A percentile compares a stretch with the other conserved stretches of the same genome.
Evolutionary conservation across 2,329 filamentous ascomycete genomes (phyloP).

Genomic region (Epichloe typhina): DNA sequence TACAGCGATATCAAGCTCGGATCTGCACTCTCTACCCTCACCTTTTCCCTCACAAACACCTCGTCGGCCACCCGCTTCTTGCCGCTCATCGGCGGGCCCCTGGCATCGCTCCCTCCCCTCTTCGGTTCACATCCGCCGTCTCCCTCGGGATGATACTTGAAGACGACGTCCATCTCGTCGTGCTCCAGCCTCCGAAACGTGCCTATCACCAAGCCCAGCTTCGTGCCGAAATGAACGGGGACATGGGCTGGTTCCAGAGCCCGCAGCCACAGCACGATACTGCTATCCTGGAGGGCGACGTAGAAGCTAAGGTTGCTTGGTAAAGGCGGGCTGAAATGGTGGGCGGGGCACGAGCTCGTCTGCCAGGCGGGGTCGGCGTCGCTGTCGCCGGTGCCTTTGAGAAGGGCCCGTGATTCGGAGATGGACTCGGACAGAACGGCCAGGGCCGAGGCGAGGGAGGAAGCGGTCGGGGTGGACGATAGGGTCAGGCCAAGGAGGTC

Average conservation of each 20-base stretch:
- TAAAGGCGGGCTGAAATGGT: conserved; percentile 29
- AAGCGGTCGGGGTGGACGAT: conserved; percentile 43
- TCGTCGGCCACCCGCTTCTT: conserved; percentile 28
- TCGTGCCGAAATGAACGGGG: conserved; percentile 48
- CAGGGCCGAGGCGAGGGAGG: conserved; percentile 42
- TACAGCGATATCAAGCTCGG: conserved; percentile 72
- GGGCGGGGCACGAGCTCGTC: conserved; percentile 27
- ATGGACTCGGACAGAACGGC: conserved; percentile 42
- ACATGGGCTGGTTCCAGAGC: conserved; percentile 55
- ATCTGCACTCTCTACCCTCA: conserved; percentile 78
- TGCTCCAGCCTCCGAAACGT: conserved; percentile 52
- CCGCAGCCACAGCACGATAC: conserved; percentile 55
- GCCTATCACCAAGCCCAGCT: conserved; percentile 57
- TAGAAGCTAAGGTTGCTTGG: conserved; percentile 61
- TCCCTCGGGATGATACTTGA: conserved; percentile 41
- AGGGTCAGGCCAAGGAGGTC: conserved; percentile 64
- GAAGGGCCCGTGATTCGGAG: conserved; percentile 36
- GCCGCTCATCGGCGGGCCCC: conserved; percentile 13
- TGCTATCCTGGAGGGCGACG: conserved; percentile 56
- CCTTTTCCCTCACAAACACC: conserved; percentile 80
- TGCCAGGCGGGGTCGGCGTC: conserved; percentile 31
- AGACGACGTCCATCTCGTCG: conserved; percentile 69
- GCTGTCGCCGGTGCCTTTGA: conserved; percentile 37
- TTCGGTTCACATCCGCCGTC: conserved; percentile 15
- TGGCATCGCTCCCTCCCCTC: conserved; percentile 10